Evolutionary conservation across 176 grass and related monocot genomes (phyloP), one percentile per base, ranked within the genome.

Genomic region (Lolium rigidum): DNA sequence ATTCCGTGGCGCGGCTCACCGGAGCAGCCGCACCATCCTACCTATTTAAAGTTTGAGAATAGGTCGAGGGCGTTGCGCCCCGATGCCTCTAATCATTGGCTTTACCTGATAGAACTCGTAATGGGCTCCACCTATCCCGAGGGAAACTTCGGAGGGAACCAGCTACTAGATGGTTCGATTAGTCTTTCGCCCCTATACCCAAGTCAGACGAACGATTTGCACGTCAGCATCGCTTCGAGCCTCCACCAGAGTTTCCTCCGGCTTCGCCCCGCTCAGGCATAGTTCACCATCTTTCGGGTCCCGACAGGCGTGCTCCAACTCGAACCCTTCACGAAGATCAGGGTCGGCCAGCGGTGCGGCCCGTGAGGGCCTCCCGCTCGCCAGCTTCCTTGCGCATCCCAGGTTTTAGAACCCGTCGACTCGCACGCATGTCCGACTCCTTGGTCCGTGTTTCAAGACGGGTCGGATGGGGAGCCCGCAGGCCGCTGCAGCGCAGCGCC

Each of bases 281-380:
- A 94, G 93, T 92, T 94, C 90, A 92, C 85, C 90, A 94, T 92
- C 90, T 92, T 95, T 90, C 85, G 87, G 87, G 87, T 95, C 90
- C 87, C 84, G 91, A 90, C 84, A 91, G 78, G 91, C 88, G 48
- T 93, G 91, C 81, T 93, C 88, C 88, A 83, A 90, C 91, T 93
- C 88, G 85, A 93, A 90, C 88, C 86, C 92, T 88, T 90, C 91
- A 88, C 50, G 18, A 90, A 93, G 88, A 87, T 90, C 85, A 12
- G 77, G 85, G 88, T 90, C 54, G 81, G 91, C 88, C 85, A 84
- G 83, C 90, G 79, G 90, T 88, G 82, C 39, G 9, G 54, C 68
- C 51, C 81, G 16, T 15, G 9, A 21, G 35, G 76, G 52, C 76
- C 20, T 57, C 80, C 80, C 68, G 52, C 81, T 82, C 46, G 47